Evolutionary conservation across 2,329 filamentous ascomycete species (phyloP).

Genomic region (Penicillium sp.): DNA sequence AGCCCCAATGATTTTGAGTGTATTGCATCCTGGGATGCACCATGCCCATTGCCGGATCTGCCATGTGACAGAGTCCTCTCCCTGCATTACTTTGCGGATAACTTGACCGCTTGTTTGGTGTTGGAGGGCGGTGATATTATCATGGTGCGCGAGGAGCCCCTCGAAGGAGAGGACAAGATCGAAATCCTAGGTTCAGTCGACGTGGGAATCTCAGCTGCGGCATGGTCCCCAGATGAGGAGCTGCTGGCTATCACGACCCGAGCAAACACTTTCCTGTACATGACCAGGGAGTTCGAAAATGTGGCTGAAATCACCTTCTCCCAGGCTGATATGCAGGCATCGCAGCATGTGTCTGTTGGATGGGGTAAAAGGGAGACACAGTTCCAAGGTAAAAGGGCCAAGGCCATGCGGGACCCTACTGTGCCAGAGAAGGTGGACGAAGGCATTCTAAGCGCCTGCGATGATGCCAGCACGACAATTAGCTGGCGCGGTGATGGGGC

Average conservation of each 20-base stretch:
- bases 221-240: slow-evolving; percentile 95
- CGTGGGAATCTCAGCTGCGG: slow-evolving; percentile 81
- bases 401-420: slow-evolving; percentile 85
- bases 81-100: slow-evolving; percentile 84
- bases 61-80: slow-evolving; percentile 71
- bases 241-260: slow-evolving; percentile 80
- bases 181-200: slow-evolving; percentile 96
- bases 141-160: slow-evolving; percentile 71
- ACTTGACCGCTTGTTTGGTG: slow-evolving; percentile 73
- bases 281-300: slow-evolving; percentile 88
- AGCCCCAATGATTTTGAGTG: slow-evolving; percentile 42
- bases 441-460: slow-evolving; percentile 70
- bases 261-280: slow-evolving; percentile 77
- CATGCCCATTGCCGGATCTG: slow-evolving; percentile 74
- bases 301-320: slow-evolving; percentile 73
- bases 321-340: slow-evolving; percentile 76
- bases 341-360: slow-evolving; percentile 90
- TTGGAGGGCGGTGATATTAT: slow-evolving; percentile 90
- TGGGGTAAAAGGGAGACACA: slow-evolving; percentile 99
- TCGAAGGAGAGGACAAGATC: slow-evolving; percentile 70
- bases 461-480: slow-evolving; percentile 70
- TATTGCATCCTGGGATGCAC: slow-evolving; percentile 87
- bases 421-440: slow-evolving; percentile 90
- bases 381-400: slow-evolving; percentile 88
- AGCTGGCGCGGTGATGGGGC: slow-evolving; percentile 95